Conservation (phyloP, 306 rosid genomes). For the Begonia peltatifolia region DNA sequence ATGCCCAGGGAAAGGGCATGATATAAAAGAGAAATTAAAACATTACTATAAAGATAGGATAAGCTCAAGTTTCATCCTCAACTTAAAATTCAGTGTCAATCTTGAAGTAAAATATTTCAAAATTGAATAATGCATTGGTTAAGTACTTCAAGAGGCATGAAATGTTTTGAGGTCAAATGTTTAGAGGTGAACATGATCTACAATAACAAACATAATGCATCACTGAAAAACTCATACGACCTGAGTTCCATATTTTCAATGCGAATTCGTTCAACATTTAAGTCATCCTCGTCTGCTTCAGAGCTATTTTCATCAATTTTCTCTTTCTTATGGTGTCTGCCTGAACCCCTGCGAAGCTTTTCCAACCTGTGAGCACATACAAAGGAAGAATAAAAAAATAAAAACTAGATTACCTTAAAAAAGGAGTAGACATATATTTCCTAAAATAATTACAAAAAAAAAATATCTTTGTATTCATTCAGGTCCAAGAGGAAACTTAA, state of each 20-base stretch:
- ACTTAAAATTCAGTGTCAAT: not conserved
- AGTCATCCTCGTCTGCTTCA: conserved; percentile 29
- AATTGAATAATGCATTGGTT: not conserved
- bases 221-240: conserved; percentile 14
- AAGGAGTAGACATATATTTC: too few relatives aligned
- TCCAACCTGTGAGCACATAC: conserved; percentile 47
- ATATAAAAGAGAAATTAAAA: not conserved
- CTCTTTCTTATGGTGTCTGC: conserved; percentile 34
- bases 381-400: not conserved
- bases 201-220: not conserved
- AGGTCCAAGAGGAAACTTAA: too few relatives aligned
- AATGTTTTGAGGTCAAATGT: too few relatives aligned
- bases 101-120: not conserved
- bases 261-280: conserved; percentile 66
- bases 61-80: conserved; percentile 5
- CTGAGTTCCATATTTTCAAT: conserved; percentile 80
- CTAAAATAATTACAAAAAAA: too few relatives aligned
- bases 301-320: conserved; percentile 27
- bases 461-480: too few relatives aligned
- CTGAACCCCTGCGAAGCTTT: conserved; percentile 39
- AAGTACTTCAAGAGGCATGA: not conserved
- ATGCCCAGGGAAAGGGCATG: not conserved
- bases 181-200: not conserved
- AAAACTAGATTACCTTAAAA: too few relatives aligned
- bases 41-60: not conserved